Conservation (phyloP, 768 basidiomycete species). For the Agrocybe chaxingu region DNA sequence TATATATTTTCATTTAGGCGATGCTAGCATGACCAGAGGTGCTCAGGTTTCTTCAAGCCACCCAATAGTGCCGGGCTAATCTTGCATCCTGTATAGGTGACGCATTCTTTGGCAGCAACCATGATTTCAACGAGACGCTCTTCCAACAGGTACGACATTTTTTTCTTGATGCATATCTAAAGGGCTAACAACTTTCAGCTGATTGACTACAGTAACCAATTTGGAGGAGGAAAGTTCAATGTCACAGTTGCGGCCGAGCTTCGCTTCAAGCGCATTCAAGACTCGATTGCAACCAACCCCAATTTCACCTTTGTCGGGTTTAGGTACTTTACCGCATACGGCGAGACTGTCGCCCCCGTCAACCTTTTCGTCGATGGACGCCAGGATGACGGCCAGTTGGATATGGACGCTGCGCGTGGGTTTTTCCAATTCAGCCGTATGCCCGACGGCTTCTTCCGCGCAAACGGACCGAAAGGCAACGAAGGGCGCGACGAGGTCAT, state of each 20-base stretch:
- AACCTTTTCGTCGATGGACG: slow-evolving; percentile 22
- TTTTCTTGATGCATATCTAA: not conserved
- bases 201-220: slow-evolving; percentile 14
- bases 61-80: no score
- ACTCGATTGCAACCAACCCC: slow-evolving; percentile 21
- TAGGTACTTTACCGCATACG: slow-evolving; percentile 18
- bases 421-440: slow-evolving; percentile 18
- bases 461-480: slow-evolving; percentile 6
- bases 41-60: no score
- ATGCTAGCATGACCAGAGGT: no score
- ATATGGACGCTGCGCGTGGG: slow-evolving; percentile 13
- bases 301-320: slow-evolving; percentile 17
- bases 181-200: slow-evolving; percentile 6
- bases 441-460: slow-evolving; percentile 13
- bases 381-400: slow-evolving; percentile 13
- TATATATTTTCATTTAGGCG: no score
- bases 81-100: slow-evolving; percentile 2
- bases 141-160: slow-evolving; percentile 12
- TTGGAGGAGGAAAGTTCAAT: slow-evolving; percentile 22
- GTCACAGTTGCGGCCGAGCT: slow-evolving; percentile 18
- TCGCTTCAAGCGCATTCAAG: slow-evolving; percentile 17
- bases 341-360: slow-evolving; percentile 17
- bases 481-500: slow-evolving; percentile 5
- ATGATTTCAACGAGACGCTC: slow-evolving; percentile 18
- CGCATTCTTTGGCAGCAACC: slow-evolving; percentile 18